Conservation (phyloP, 163 green algal genomes). For the Coccomyxa subellipsoidea region DNA sequence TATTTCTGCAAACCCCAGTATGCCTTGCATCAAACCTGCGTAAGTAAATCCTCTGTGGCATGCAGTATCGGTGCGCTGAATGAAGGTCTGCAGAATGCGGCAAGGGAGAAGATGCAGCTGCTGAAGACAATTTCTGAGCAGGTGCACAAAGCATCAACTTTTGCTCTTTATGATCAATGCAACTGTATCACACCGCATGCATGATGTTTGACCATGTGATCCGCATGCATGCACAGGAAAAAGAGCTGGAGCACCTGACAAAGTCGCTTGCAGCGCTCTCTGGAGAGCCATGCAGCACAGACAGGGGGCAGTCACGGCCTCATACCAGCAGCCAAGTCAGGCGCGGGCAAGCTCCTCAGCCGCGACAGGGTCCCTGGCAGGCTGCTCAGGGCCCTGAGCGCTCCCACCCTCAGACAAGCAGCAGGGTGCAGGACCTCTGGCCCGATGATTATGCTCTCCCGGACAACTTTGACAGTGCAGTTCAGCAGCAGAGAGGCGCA, state of each 20-base stretch:
- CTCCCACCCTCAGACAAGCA: background rate
- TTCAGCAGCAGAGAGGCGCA: background rate
- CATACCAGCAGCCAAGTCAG: background rate
- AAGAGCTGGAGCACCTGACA: background rate
- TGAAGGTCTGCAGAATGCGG: background rate
- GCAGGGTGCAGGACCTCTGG: background rate
- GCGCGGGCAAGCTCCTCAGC: background rate
- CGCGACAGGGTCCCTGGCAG: background rate
- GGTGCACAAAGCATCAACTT: no score
- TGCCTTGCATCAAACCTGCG: background rate
- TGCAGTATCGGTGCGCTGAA: background rate
- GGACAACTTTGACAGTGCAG: background rate
- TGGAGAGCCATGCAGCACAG: background rate
- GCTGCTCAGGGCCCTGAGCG: background rate
- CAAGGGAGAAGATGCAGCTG: background rate
- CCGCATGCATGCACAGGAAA: background rate
- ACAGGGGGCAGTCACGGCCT: background rate
- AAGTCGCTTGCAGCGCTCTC: background rate
- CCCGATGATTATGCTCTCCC: background rate
- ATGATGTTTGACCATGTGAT: background rate
- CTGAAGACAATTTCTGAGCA: background rate
- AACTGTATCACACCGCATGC: background rate
- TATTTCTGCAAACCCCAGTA: background rate
- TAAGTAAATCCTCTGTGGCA: background rate
- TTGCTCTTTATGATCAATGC: background rate